Percentiles rank a stretch among this genome's conserved stretches.
Conservation (phyloP, 768 basidiomycete genomes). For the Psilocybe subaeruginosa region DNA sequence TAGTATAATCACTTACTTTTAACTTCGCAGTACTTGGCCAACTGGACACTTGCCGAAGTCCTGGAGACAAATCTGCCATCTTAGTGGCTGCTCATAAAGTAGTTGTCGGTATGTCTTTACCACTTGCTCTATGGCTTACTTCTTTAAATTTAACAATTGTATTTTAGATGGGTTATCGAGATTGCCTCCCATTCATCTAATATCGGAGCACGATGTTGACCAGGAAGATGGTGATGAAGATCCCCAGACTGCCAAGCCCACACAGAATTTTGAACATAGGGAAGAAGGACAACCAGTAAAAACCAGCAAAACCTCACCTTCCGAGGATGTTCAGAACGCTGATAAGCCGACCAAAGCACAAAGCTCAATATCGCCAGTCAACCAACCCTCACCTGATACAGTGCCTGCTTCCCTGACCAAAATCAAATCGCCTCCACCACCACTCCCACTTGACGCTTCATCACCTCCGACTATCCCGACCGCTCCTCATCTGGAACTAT, state of each 20-base stretch:
- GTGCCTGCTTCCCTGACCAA: conserved; percentile 6
- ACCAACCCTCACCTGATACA: not conserved
- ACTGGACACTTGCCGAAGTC: conserved; percentile 50
- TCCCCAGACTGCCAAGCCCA: conserved; percentile 25
- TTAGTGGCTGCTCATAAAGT: conserved; percentile 86
- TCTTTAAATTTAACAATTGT: not conserved
- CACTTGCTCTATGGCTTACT: not conserved
- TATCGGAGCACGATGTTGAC: conserved; percentile 49
- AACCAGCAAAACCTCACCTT: not conserved
- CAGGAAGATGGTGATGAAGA: conserved; percentile 22
- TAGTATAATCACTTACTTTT: not conserved
- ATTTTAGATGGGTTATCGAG: conserved; percentile 73
- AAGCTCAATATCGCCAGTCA: not conserved
- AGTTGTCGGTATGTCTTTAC: conserved; percentile 66
- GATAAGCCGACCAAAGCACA: not conserved
- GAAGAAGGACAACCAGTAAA: not conserved
- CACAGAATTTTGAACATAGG: not conserved
- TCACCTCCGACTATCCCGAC: conserved; percentile 5
- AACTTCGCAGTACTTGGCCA: conserved; percentile 34
- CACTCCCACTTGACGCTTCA: conserved; percentile 17
- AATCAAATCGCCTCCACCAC: conserved; percentile 18
- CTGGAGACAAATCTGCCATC: conserved; percentile 78
- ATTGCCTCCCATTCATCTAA: conserved; percentile 75
- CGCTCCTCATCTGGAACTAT: conserved; percentile 18
- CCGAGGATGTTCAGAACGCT: not conserved